Conservation (phyloP, 2,329 filamentous ascomycete species). For the Trichoderma atrobrunneum region DNA sequence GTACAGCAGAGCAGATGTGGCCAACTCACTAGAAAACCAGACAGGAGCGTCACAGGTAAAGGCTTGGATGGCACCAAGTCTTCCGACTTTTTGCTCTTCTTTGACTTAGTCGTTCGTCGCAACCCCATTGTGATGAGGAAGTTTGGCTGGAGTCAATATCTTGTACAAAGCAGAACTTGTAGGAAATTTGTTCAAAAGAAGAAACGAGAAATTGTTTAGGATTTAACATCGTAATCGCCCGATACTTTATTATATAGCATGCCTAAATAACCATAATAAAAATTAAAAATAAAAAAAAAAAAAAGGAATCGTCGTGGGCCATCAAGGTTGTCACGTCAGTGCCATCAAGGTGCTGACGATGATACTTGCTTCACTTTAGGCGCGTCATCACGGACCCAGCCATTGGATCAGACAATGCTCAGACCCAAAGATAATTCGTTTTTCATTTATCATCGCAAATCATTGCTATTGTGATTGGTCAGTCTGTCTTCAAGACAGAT, state of each 20-base stretch:
- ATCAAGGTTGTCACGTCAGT: neutral
- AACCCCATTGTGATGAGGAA: neutral
- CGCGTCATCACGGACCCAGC: neutral
- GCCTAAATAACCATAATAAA: neutral
- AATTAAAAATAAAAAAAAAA: neutral
- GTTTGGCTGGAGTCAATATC: no score
- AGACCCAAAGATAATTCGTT: neutral
- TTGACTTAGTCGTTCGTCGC: neutral
- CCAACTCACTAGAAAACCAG: slow-evolving; percentile 33
- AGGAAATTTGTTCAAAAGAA: neutral
- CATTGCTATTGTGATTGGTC: neutral
- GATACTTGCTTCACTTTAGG: neutral
- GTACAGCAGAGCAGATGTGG: neutral
- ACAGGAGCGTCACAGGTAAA: slow-evolving; percentile 36
- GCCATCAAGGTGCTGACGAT: slow-evolving; percentile 14
- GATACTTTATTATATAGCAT: neutral
- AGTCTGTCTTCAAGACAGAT: neutral
- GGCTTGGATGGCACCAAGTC: slow-evolving; percentile 22
- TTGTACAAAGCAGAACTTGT: neutral
- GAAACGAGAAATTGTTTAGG: neutral
- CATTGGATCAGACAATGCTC: neutral
- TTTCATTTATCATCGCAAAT: neutral
- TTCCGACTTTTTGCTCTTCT: neutral
- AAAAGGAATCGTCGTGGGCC: neutral
- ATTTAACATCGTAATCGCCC: neutral